Percentiles rank a stretch among this genome's conserved stretches.
Conservation (phyloP, 2,329 filamentous ascomycete genomes). For the Nigrospora oryzae region DNA sequence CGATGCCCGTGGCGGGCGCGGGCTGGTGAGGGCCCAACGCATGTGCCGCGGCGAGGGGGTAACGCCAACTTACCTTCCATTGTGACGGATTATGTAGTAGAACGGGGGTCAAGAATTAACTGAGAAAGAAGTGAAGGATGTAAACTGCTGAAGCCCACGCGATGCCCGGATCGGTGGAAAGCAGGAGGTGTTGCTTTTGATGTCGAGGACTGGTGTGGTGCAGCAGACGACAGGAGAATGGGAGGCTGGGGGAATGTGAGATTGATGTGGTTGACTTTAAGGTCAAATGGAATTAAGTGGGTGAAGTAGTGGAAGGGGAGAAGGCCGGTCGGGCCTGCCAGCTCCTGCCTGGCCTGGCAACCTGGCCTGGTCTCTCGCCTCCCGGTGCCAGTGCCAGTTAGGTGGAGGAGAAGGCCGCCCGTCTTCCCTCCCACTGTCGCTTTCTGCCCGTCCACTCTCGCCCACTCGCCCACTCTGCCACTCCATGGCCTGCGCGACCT, state of each 20-base stretch:
- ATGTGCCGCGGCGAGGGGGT: too few species aligned
- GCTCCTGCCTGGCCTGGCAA: neutral
- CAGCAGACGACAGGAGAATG: slow-evolving; percentile 27
- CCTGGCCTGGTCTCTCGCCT: too few species aligned
- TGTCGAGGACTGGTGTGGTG: slow-evolving; percentile 23
- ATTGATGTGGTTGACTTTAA: slow-evolving; percentile 22
- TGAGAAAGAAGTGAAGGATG: slow-evolving; percentile 14
- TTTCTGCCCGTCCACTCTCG: too few species aligned
- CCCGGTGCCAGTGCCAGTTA: too few species aligned
- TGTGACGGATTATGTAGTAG: slow-evolving; percentile 37
- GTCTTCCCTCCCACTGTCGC: too few species aligned
- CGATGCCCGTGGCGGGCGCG: too few species aligned
- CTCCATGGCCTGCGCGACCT: too few species aligned
- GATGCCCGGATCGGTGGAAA: slow-evolving; percentile 25
- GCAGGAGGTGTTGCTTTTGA: slow-evolving; percentile 16
- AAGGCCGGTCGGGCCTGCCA: slow-evolving; percentile 1
- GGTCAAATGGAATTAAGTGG: slow-evolving; percentile 9
- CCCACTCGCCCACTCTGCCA: too few species aligned
- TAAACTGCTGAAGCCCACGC: slow-evolving; percentile 20
- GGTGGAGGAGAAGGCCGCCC: too few species aligned
- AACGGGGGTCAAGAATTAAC: slow-evolving; percentile 18
- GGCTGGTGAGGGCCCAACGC: too few species aligned
- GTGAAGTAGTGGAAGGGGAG: slow-evolving; percentile 4
- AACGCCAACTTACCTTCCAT: slow-evolving; percentile 53
- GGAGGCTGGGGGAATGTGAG: slow-evolving; percentile 12